Evolutionary conservation across 495 filamentous ascomycete genomes (phyloP), one percentile per base, ranked within the genome.

Genomic region (Neurospora cerealis): DNA sequence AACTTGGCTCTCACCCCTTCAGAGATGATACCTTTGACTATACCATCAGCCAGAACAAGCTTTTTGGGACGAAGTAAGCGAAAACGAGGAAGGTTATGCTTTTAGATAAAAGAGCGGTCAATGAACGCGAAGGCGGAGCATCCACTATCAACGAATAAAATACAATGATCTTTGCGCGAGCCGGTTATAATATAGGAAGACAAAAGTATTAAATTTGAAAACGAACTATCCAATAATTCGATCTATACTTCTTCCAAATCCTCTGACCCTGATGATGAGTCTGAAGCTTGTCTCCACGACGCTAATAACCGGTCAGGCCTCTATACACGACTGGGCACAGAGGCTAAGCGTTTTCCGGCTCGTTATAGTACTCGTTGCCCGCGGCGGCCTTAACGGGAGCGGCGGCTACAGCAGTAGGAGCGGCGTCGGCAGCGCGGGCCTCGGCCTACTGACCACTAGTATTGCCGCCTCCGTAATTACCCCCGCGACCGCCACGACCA

Each of bases 21-120:
- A n/a, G 8, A 46, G 8, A 46, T 46, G 19, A 46, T 46, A 0
- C 19, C 3, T n/a, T 46, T 21, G 7, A 46, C 3, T 21, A 46
- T 1, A 0, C 19, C 3, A 3, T 46, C 3, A 10, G 42, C 19
- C 0, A 46, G 1, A 21, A 46, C 2, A 4, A 46, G 7, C 0
- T 46, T 46, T 1, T 46, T 46, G 0, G 7, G 0, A 0, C 4
- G 1, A 4, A 1, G 19, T 1, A 46, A 0, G 0, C 7, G 7
- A 10, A 46, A 46, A n/a, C 19, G 8, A 0, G 42, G 42, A 0
- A 46, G 17, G 0, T 46, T 46, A 4, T 46, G 2, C 5, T 41
- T n/a, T 3, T 4, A 0, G 0, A 46, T 1, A 1, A 46, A 46
- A 1, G 8, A 46, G 0, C 19, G 19, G 3, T 46, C 0, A 1